Evolutionary conservation across 345 rosid species (phyloP).

Genomic region (Eucalyptus regnans): DNA sequence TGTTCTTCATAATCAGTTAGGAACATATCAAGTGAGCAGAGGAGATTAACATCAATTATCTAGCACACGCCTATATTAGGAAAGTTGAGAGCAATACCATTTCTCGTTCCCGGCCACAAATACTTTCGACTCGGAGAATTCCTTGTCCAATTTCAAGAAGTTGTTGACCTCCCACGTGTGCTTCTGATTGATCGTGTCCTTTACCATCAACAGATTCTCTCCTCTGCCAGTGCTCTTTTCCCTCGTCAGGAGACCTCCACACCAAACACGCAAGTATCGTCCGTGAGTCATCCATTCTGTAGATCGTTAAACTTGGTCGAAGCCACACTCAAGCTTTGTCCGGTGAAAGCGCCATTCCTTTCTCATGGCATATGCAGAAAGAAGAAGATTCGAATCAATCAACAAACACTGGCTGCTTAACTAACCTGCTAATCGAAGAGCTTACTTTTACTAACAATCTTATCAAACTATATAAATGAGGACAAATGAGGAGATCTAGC

Average conservation of each 20-base stretch:
- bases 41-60: background rate
- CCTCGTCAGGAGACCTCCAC: rapidly evolving
- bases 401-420: background rate
- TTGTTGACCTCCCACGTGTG: background rate
- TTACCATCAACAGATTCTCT: background rate
- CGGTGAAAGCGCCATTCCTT: background rate
- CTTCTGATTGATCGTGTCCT: background rate
- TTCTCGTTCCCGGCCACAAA: rapidly evolving
- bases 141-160: background rate
- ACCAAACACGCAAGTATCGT: rapidly evolving
- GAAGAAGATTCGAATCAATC: background rate
- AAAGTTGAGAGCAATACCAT: background rate
- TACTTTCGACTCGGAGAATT: background rate
- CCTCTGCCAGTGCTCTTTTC: background rate
- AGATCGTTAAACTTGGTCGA: rapidly evolving
- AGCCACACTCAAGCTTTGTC: background rate
- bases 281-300: background rate
- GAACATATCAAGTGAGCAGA: background rate
- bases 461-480: background rate
- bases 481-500: background rate
- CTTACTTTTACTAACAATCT: background rate
- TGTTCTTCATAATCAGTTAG: background rate
- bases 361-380: background rate
- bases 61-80: background rate
- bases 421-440: background rate